phyloP scores from a whole-genome alignment of 768 basidiomycete genomes.

The Zangia roseola region DNA sequence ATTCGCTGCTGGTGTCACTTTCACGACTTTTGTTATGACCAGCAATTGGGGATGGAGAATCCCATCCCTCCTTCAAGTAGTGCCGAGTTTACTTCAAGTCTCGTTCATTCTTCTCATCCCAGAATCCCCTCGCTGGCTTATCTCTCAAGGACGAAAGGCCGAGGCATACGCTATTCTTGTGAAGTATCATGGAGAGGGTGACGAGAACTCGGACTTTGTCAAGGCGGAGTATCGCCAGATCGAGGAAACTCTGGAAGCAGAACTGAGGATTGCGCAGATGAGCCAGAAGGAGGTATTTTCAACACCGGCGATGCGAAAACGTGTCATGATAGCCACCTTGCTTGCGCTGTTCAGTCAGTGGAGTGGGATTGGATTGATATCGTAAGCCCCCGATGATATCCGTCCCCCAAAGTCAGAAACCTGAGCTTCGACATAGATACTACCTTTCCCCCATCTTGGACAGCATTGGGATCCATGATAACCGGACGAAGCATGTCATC shows the following conservation, averaged over 20 bases:
- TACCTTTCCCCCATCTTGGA: conserved; percentile 14
- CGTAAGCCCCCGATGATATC: too few species aligned
- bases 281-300: conserved; percentile 1
- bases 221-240: conserved; percentile 60
- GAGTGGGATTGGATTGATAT: too few species aligned
- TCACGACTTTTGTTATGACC: conserved; percentile 60
- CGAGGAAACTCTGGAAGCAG: conserved; percentile 46
- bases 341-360: too few species aligned
- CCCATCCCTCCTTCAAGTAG: conserved; percentile 52
- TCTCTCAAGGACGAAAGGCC: conserved; percentile 50
- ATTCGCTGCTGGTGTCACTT: conserved; percentile 49
- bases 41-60: conserved; percentile 67
- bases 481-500: conserved; percentile 15
- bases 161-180: conserved; percentile 49
- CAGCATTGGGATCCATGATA: conserved; percentile 13
- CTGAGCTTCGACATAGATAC: too few species aligned
- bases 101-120: conserved; percentile 55
- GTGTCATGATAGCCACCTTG: conserved; percentile 11
- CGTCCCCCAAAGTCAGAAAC: too few species aligned
- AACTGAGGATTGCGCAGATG: conserved; percentile 3
- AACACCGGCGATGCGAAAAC: conserved; percentile 15
- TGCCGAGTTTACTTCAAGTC: conserved; percentile 53
- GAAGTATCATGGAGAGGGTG: conserved; percentile 61
- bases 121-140: conserved; percentile 63
- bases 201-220: conserved; percentile 48